phyloP scores from a whole-genome alignment of 1,139 yeast species.

The Geotrichum aggregatum region DNA sequence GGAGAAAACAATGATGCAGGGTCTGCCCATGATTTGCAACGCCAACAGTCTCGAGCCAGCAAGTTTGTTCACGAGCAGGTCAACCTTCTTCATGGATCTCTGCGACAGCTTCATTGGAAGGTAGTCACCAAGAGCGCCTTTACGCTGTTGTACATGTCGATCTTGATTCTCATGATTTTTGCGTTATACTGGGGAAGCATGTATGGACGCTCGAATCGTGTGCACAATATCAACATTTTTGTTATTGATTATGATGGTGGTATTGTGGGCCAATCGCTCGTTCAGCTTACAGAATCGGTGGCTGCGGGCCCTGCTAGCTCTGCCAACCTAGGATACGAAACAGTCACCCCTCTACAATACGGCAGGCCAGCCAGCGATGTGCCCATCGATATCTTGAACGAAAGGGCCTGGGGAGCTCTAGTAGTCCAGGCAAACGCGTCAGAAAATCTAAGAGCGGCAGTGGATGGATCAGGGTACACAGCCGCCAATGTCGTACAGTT shows the following conservation, averaged over 20 bases:
- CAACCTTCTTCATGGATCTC: conserved; percentile 8
- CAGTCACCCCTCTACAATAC: conserved; percentile 14
- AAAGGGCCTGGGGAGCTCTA: conserved; percentile 28
- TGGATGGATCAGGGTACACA: conserved; percentile 5
- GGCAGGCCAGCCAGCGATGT: conserved; percentile 12
- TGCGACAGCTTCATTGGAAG: conserved; percentile 3
- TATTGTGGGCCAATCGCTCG: conserved; percentile 44
- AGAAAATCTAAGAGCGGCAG: conserved; percentile 18
- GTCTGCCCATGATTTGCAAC: conserved; percentile 1
- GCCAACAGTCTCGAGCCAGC: conserved; percentile 6
- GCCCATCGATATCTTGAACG: conserved; percentile 14
- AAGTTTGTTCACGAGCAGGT: neutral
- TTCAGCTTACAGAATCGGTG: conserved; percentile 62
- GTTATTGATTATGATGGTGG: conserved; percentile 48
- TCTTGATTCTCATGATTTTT: conserved; percentile 35
- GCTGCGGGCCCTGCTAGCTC: neutral
- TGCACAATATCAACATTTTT: conserved; percentile 44
- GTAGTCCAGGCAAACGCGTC: conserved; percentile 27
- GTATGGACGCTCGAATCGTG: conserved; percentile 43
- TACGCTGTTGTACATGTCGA: conserved; percentile 16
- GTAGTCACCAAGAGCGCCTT: conserved; percentile 1
- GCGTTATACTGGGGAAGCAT: conserved; percentile 61
- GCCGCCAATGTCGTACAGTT: conserved; percentile 1
- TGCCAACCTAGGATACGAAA: conserved; percentile 12
- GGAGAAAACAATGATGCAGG: neutral